Percentiles rank a stretch among this genome's conserved stretches.
Conservation (phyloP, 352 stramenopile genomes). For the Thraustochytrium sp. region DNA sequence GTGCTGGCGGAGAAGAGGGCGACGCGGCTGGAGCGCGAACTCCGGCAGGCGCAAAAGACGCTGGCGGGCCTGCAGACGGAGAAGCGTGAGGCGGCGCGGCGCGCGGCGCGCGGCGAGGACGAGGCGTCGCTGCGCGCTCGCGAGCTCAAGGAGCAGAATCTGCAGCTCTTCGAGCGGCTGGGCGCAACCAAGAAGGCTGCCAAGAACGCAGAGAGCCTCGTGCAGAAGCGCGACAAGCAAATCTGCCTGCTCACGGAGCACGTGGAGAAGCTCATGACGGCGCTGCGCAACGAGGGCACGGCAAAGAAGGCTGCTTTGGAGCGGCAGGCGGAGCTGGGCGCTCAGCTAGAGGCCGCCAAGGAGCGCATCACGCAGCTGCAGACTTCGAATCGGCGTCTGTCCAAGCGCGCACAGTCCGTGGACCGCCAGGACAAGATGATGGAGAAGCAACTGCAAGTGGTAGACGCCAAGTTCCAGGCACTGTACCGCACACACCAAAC, state of each 20-base stretch:
- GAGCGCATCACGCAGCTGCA: neutral
- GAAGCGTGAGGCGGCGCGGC: neutral
- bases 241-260: slow-evolving; percentile 33
- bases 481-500: slow-evolving; percentile 20
- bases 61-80: neutral
- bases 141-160: neutral
- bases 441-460: slow-evolving; percentile 10
- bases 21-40: neutral
- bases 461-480: slow-evolving; percentile 21
- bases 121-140: neutral
- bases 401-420: neutral
- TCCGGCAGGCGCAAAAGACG: neutral
- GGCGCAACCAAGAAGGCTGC: neutral
- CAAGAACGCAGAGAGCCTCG: neutral
- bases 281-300: neutral
- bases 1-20: neutral
- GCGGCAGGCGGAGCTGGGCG: neutral
- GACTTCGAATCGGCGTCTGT: neutral
- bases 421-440: slow-evolving; percentile 17
- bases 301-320: neutral
- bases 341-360: neutral
- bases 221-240: slow-evolving; percentile 7
- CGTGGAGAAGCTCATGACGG: slow-evolving; percentile 24
- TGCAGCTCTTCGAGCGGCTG: neutral
- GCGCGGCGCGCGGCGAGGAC: neutral